Percentiles rank a stretch among this genome's conserved stretches.
phyloP scores from a whole-genome alignment of 2,329 filamentous ascomycete genomes.

The Chaetomiaceae sp. region DNA sequence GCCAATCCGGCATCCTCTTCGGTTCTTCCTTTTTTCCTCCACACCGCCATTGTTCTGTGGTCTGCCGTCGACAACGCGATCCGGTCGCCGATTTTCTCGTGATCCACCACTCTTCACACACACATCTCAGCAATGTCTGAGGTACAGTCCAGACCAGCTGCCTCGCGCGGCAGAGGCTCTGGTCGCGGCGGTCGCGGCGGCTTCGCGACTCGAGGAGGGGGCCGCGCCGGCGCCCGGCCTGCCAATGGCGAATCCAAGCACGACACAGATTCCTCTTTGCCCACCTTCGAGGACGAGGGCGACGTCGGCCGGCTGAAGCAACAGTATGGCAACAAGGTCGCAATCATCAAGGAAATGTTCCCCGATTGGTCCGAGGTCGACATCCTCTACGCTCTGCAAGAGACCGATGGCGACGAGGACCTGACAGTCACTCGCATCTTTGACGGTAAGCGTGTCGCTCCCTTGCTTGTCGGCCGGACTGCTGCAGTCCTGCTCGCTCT shows the following conservation, averaged over 20 bases:
- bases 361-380: slow-evolving; percentile 94
- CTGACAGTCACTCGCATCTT: slow-evolving; percentile 72
- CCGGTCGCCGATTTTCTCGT: slow-evolving; percentile 29
- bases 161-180: slow-evolving; percentile 85
- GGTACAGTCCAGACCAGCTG: slow-evolving; percentile 77
- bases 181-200: slow-evolving; percentile 80
- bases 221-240: slow-evolving; percentile 54
- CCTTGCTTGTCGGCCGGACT: slow-evolving; percentile 5
- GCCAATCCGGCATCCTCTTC: slow-evolving; percentile 11
- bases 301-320: slow-evolving; percentile 91
- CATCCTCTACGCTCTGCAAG: slow-evolving; percentile 85
- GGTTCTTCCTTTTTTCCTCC: not conserved
- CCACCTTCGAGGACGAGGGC: slow-evolving; percentile 72
- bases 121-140: slow-evolving; percentile 76
- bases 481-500: not conserved
- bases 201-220: slow-evolving; percentile 64
- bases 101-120: slow-evolving; percentile 28
- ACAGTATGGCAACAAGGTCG: slow-evolving; percentile 75
- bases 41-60: slow-evolving; percentile 16
- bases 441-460: slow-evolving; percentile 55
- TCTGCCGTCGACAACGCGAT: slow-evolving; percentile 26
- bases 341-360: slow-evolving; percentile 86
- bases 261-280: slow-evolving; percentile 54
- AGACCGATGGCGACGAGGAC: slow-evolving; percentile 76
- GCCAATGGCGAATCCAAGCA: slow-evolving; percentile 68